Base-by-base conservation (phyloP, 2,329 filamentous ascomycete genomes). In the Talaromyces sp. region DNA sequence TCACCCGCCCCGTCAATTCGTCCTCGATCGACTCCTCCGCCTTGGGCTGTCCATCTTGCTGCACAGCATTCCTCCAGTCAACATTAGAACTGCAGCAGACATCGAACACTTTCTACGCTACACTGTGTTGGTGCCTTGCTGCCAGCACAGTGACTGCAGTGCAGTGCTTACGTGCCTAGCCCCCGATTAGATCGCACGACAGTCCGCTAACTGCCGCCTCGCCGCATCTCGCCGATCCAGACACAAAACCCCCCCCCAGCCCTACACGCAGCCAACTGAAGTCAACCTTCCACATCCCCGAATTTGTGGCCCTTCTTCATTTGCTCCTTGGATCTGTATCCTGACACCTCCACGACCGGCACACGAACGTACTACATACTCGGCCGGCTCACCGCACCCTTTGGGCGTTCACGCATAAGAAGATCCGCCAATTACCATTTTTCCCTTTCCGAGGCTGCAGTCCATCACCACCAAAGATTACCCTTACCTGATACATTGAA, bases 241-340 rank as follows among this genome's bases (percentile, higher is more conserved):
- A 56, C 54, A 55, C 62, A 40, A n/a, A 48, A 28, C 44, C 42
- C 52, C 60, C 44, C 44, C 42, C 52, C 60, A 63, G 63, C 61
- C 61, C 52, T 65, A 60, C 62, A 31, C 28, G 39, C 44, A 46
- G 48, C 37, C 55, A 58, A 57, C 61, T 42, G 37, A 31, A 46
- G 31, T 25, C 40, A 33, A 18, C 23, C 35, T 50, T 44, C 39
- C 44, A 28, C 58, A 28, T 37, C 56, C 33, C 64, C 64, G 63
- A 62, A 66, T 54, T 54, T 66, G 65, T 66, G 65, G 65, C 54
- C 46, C 28, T n/a, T 55, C 56, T 39, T 61, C 42, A 66, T 66
- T 66, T 54, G 64, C 54, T 60, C 56, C 35, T 37, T 40, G 18
- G 25, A 56, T 12, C 21, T 25, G n/a, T 42, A 57, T 50, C 42